Conservation (phyloP, 2,329 filamentous ascomycete genomes). For the Fusarium pseudocircinatum region DNA sequence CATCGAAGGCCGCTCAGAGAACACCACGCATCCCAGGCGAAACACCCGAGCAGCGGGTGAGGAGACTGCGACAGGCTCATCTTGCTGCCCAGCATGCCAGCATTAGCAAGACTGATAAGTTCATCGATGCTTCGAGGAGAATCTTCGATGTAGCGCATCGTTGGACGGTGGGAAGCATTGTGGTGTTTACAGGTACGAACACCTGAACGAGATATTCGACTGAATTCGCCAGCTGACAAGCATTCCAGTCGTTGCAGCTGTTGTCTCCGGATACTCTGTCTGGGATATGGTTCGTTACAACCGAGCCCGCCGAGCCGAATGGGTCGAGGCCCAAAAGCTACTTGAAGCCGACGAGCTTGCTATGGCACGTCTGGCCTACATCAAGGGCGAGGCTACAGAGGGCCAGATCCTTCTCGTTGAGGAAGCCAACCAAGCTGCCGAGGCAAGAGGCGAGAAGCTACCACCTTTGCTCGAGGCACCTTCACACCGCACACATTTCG, state of each 20-base stretch:
- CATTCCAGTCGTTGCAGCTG: constrained; percentile 60
- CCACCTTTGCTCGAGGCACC: constrained; percentile 62
- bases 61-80: constrained; percentile 73
- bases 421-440: constrained; percentile 62
- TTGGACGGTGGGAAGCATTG: constrained; percentile 63
- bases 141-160: constrained; percentile 67
- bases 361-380: constrained; percentile 67
- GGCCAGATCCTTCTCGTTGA: constrained; percentile 67
- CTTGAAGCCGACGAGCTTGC: constrained; percentile 65
- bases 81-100: constrained; percentile 70
- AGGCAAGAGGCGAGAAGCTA: constrained; percentile 56
- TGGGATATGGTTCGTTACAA: constrained; percentile 71
- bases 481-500: constrained; percentile 49
- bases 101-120: constrained; percentile 61
- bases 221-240: constrained; percentile 2
- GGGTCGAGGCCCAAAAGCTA: constrained; percentile 63
- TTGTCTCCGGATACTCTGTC: constrained; percentile 67
- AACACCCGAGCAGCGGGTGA: constrained; percentile 75
- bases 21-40: constrained; percentile 57
- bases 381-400: constrained; percentile 65
- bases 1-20: constrained; percentile 62
- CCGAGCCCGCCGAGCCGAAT: constrained; percentile 67
- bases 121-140: constrained; percentile 59
- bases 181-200: constrained; percentile 65
- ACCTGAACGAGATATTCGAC: not conserved